Evolutionary conservation across 2,329 filamentous ascomycete genomes (phyloP), one percentile per base, ranked within the genome.

Genomic region (Periconia digitata): DNA sequence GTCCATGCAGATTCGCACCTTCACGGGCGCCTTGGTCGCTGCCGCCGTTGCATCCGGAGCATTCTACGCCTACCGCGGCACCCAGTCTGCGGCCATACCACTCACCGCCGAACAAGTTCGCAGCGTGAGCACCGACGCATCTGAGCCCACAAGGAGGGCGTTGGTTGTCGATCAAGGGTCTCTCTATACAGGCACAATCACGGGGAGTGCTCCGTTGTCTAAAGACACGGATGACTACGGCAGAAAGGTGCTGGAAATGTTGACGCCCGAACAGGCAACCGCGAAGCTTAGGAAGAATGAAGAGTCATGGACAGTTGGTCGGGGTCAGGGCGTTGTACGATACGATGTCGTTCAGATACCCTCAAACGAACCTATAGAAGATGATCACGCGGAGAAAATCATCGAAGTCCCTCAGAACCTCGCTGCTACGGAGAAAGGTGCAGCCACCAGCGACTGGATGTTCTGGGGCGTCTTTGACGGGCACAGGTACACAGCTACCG

Each of bases 401-500:
- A 90, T 99, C 40, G 90, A 97, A 72, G 84, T 96, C 8, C 87
- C 90, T 4, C 80, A 81, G 44, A 79, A 76, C 42, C 76, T 81
- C 34, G 78, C 80, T 21, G 77, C 79, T 15, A 76, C 78, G 7
- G 76, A 81, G 62, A 74, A 81, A 67, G 73, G 79, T 32, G 78
- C 80, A 15, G 56, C 78, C 16, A 84, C 79, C 50, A 89, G 83
- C 53, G 95, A 99, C 72, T 99, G 94, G 94, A 97, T 97, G 91
- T 99, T 99, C 72, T 99, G 95, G 94, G 94, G 92, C 49, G 92
- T 99, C 16, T 99, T 97, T 72, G 94, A 99, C 67, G 94, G 94
- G 0, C 94, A 99, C 73, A 90, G 89, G 90, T 92, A 76, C 72
- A 82, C 10, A 22, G 4, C 18, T n/a, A n/a, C 16, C 12, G 8